Percentiles rank a stretch among this genome's conserved stretches.
Conservation (phyloP, 306 rosid genomes). For the Hylodesmum podocarpum region DNA sequence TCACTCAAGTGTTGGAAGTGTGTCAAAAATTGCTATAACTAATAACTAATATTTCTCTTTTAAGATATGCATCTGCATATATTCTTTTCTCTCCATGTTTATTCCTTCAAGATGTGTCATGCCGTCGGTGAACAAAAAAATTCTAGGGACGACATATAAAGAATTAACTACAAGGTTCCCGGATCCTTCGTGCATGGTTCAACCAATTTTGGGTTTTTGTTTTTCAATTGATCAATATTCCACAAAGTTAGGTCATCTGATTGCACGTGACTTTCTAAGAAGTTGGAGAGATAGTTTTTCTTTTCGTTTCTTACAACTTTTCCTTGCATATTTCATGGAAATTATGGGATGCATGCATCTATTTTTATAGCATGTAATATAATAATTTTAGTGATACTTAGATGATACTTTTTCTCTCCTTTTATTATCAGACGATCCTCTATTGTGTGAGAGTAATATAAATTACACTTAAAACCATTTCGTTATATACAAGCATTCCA, state of each 20-base stretch:
- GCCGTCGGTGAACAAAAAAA: background rate
- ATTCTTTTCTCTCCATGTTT: background rate
- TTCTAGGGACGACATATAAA: background rate
- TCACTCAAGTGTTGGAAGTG: background rate
- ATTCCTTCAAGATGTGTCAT: background rate
- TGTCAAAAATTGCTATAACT: too few relatives aligned
- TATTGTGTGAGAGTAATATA: too few relatives aligned
- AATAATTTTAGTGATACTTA: background rate
- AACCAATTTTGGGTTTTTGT: background rate
- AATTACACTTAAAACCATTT: too few relatives aligned
- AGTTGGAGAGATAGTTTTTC: background rate
- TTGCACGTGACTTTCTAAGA: background rate
- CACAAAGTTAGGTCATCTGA: background rate
- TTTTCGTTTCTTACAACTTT: background rate
- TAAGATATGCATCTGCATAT: background rate
- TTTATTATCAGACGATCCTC: too few relatives aligned
- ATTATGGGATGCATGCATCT: background rate
- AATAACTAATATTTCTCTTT: background rate
- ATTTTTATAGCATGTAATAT: background rate
- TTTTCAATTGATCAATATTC: background rate
- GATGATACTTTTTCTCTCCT: too few relatives aligned
- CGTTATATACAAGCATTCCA: background rate
- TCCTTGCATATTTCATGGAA: background rate
- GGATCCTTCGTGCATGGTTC: conserved; percentile 13
- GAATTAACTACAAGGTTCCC: background rate